Evolutionary conservation across 2,329 filamentous ascomycete genomes (phyloP).

Genomic region (Scleromitrula shiraiana): DNA sequence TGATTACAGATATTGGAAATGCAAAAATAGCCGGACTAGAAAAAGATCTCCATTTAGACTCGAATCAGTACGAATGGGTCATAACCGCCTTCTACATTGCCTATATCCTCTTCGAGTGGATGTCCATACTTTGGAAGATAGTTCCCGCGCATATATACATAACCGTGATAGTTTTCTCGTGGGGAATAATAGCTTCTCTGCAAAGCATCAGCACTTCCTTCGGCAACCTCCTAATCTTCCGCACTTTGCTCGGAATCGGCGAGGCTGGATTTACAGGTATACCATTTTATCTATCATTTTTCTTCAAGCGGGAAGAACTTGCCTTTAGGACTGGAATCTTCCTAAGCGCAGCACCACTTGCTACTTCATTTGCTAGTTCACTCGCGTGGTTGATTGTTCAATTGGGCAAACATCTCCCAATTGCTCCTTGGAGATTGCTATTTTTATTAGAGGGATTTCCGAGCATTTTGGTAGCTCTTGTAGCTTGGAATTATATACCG

Average conservation of each 20-base stretch:
- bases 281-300: conserved; percentile 57
- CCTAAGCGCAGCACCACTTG: conserved; percentile 75
- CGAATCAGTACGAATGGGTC: conserved; percentile 50
- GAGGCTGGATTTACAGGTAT: conserved; percentile 60
- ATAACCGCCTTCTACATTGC: conserved; percentile 54
- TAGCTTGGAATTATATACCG: conserved; percentile 68
- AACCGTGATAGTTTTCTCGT: conserved; percentile 58
- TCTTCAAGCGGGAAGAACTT: conserved; percentile 61
- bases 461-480: conserved; percentile 63
- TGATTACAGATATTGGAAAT: conserved; percentile 48
- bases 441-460: conserved; percentile 84
- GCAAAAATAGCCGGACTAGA: conserved; percentile 58
- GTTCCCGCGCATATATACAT: conserved; percentile 54
- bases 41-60: conserved; percentile 45
- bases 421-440: conserved; percentile 78
- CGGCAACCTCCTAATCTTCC: conserved; percentile 46
- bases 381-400: conserved; percentile 73
- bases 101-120: conserved; percentile 59
- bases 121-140: conserved; percentile 53
- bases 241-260: conserved; percentile 51
- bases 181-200: conserved; percentile 71
- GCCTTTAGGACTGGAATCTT: conserved; percentile 82
- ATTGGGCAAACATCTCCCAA: conserved; percentile 54
- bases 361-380: conserved; percentile 72
- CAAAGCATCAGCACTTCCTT: conserved; percentile 61